Conservation (phyloP, 306 rosid species). For the Vigna reflexopilosa region DNA sequence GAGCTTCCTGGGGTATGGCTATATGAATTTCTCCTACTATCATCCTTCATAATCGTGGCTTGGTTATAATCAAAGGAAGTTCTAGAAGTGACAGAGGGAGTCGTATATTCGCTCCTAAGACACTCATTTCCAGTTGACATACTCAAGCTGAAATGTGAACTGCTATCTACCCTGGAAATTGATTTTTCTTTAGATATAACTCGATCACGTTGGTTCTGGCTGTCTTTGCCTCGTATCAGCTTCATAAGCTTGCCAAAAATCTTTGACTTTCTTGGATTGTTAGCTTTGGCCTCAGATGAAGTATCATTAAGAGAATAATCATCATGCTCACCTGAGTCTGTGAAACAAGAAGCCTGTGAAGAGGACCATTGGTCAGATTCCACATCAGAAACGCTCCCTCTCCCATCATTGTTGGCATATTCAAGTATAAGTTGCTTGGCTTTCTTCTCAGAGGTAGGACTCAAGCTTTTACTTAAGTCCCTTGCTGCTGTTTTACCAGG, state of each 20-base stretch:
- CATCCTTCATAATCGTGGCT: constrained; percentile 51
- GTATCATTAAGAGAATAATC: constrained; percentile 55
- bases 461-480: constrained; percentile 80
- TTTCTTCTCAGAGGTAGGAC: constrained; percentile 83
- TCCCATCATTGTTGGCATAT: constrained; percentile 70
- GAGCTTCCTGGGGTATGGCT: constrained; percentile 47
- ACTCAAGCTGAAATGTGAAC: constrained; percentile 46
- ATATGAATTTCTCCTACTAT: constrained; percentile 40
- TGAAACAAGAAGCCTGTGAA: constrained; percentile 65
- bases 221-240: constrained; percentile 63
- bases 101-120: constrained; percentile 43
- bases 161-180: constrained; percentile 45
- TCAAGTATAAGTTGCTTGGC: constrained; percentile 87
- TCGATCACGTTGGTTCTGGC: constrained; percentile 35
- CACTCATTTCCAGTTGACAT: constrained; percentile 46
- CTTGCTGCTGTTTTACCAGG: constrained; percentile 81
- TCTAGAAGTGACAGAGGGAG: constrained; percentile 46
- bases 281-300: constrained; percentile 53
- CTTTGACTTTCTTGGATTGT: constrained; percentile 52
- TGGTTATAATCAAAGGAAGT: constrained; percentile 53
- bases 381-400: constrained; percentile 53
- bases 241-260: constrained; percentile 67
- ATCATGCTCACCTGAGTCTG: constrained; percentile 66
- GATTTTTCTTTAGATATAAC: constrained; percentile 50
- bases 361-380: constrained; percentile 82